Evolutionary conservation across 176 grass and related monocot species (phyloP), one percentile per base, ranked within the genome.

Genomic region (Carex littledalei): DNA sequence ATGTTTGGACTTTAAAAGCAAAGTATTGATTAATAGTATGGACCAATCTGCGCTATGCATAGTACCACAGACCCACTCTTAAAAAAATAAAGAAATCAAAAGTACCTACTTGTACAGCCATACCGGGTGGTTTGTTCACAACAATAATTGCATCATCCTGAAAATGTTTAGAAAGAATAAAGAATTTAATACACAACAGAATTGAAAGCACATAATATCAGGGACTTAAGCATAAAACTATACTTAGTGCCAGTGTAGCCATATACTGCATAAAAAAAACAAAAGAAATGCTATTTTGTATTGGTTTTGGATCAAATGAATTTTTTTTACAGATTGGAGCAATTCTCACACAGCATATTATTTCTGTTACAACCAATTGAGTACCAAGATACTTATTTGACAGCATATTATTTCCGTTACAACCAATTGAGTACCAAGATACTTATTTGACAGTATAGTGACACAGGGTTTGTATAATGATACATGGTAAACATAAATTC

Each of bases 101-200:
- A 32, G 67, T 50, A 87, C 82, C 39, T 93, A 97, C 95, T 89
- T 97, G 95, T 14, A 94, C 87, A 3, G 92, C 86, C 91, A 97
- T 87, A 78, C 95, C 91, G 73, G 88, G 89, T 66, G 95, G 95
- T 84, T 94, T 97, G 78, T 97, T 97, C 49, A 97, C 50, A 60
- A 90, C 95, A 68, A 97, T 89, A 71, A 94, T 91, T 45, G 86
- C 87, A n/a, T 81, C 75, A 83, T 97, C 92, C 95, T 97, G 86
- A 81, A 91, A 47, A 8, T 43, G 67, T 88, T 80, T 39, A 84
- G 52, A 89, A 47, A 39, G 74, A 82, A 37, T 14, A 84, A 18
- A 60, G 77, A 32, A 67, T 73, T 87, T 78, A 75, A 64, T 78
- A 82, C 29, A 12, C 11, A 92, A 39, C 32, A 64, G 45, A 67